Conservation (phyloP, 177 flowering plant genomes). For the Vitis hybrid region DNA sequence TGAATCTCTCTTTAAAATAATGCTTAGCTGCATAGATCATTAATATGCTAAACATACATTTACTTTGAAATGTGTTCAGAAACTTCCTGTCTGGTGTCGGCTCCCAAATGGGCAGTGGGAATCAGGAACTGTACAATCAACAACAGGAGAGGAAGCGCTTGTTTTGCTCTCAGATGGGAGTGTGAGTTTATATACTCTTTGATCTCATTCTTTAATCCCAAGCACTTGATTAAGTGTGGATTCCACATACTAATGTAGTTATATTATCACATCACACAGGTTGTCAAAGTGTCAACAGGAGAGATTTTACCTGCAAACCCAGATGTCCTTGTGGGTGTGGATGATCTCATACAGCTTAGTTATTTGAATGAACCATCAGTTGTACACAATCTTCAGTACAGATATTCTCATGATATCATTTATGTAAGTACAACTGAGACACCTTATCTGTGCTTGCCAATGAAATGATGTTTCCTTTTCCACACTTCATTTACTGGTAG, state of each 20-base stretch:
- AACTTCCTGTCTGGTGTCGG: conserved; percentile 86
- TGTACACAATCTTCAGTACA: conserved; percentile 71
- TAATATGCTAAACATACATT: neutral
- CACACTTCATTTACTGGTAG: neutral
- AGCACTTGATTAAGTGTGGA: neutral
- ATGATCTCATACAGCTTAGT: conserved; percentile 87
- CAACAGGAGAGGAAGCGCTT: conserved; percentile 54
- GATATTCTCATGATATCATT: conserved; percentile 62
- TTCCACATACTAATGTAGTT: neutral
- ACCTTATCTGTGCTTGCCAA: conserved; percentile 3
- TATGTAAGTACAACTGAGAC: conserved; percentile 58
- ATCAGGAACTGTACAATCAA: conserved; percentile 71
- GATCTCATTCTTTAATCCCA: conserved; percentile 2
- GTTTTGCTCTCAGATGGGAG: conserved; percentile 63
- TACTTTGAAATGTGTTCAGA: conserved; percentile 43
- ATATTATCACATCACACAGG: conserved; percentile 37
- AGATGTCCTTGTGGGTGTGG: conserved; percentile 73
- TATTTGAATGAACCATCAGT: conserved; percentile 98
- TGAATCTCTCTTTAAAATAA: too few relatives aligned
- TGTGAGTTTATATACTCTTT: conserved; percentile 48
- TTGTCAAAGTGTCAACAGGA: conserved; percentile 48
- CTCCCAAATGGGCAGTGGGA: conserved; percentile 63
- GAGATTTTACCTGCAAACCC: conserved; percentile 90
- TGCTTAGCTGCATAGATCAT: too few relatives aligned
- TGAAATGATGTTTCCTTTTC: neutral